A percentile compares a stretch with the other conserved stretches of the same genome.
Conservation (phyloP, 768 basidiomycete genomes). For the Exidia glandulosa region DNA sequence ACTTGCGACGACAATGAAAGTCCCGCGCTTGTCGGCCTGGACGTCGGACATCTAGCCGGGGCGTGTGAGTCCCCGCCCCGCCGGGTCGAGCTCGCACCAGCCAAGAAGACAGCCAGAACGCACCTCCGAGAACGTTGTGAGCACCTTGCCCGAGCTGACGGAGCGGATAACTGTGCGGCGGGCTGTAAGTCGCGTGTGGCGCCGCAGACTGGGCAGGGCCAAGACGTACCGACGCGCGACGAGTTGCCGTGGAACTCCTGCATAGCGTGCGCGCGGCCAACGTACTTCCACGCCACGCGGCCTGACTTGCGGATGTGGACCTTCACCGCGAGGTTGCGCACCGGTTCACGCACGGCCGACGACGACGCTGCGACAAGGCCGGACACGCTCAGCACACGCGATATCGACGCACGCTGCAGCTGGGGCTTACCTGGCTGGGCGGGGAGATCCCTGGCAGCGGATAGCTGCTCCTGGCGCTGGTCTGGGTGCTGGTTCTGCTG, state of each 20-base stretch:
- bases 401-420: too few relatives aligned
- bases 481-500: neutral
- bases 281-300: constrained; percentile 69
- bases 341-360: neutral
- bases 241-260: constrained; percentile 68
- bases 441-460: neutral
- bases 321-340: constrained; percentile 73
- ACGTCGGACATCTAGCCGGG: constrained; percentile 46
- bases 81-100: too few relatives aligned
- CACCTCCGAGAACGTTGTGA: constrained; percentile 64
- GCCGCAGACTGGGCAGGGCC: neutral
- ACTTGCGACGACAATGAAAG: constrained; percentile 75
- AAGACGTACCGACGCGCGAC: constrained; percentile 71
- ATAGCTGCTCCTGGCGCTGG: neutral
- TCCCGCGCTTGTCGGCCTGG: constrained; percentile 79
- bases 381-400: neutral
- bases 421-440: too few relatives aligned
- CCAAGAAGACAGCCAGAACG: constrained; percentile 11
- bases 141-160: constrained; percentile 51
- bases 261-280: constrained; percentile 65
- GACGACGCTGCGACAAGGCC: neutral
- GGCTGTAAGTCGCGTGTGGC: neutral
- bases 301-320: constrained; percentile 75
- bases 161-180: constrained; percentile 47
- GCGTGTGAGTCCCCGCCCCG: too few relatives aligned